Percentiles rank a stretch among this genome's conserved stretches.
Conservation (phyloP, 1,284 basidiomycete genomes). For the Cryptococcus sp. region DNA sequence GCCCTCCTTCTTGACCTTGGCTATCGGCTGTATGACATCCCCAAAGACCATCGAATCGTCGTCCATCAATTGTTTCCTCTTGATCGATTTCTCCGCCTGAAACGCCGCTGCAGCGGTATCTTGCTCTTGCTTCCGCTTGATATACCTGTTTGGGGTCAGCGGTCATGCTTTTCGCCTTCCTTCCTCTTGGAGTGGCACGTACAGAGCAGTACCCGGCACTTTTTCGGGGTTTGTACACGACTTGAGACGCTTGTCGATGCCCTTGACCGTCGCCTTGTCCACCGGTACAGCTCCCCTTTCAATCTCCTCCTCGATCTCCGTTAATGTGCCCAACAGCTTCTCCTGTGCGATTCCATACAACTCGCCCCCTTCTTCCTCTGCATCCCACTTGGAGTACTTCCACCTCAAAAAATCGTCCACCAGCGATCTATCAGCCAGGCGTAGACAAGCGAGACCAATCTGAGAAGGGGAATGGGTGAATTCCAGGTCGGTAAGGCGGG, state of each 20-base stretch:
- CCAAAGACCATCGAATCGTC: slow-evolving; percentile 34
- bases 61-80: slow-evolving; percentile 12
- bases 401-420: slow-evolving; percentile 62
- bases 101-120: slow-evolving; percentile 30
- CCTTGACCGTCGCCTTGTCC: slow-evolving; percentile 73
- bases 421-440: slow-evolving; percentile 58
- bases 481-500: slow-evolving; percentile 85
- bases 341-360: slow-evolving; percentile 30
- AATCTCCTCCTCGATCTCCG: slow-evolving; percentile 58
- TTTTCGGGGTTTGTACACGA: slow-evolving; percentile 91
- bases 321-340: slow-evolving; percentile 49
- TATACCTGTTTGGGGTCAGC: slow-evolving; percentile 37
- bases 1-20: background rate
- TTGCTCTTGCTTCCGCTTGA: slow-evolving; percentile 44
- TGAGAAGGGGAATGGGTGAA: slow-evolving; percentile 88
- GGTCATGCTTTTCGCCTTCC: background rate
- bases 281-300: slow-evolving; percentile 55
- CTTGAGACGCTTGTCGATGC: slow-evolving; percentile 75
- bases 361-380: slow-evolving; percentile 1
- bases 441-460: slow-evolving; percentile 81
- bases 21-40: slow-evolving; percentile 10
- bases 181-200: slow-evolving; percentile 16
- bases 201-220: slow-evolving; percentile 73
- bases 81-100: slow-evolving; percentile 34
- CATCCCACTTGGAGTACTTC: slow-evolving; percentile 33